Conservation (phyloP, 805 yeast species). For the Lipomyces japonicus region DNA sequence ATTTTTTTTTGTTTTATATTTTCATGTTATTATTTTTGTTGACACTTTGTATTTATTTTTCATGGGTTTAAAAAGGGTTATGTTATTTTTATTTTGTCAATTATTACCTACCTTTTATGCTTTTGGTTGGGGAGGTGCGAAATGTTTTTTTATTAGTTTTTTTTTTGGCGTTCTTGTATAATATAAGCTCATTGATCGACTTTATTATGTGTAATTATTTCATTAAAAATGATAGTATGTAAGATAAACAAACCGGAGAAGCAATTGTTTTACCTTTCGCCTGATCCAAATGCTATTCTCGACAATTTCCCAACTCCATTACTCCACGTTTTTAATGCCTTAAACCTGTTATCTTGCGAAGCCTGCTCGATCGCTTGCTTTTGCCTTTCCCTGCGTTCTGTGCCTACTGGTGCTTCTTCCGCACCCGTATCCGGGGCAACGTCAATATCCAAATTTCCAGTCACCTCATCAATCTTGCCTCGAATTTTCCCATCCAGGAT, state of each 20-base stretch:
- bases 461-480: constrained; percentile 34
- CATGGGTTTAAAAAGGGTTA: no score
- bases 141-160: no score
- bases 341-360: constrained; percentile 15
- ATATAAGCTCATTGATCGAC: background rate
- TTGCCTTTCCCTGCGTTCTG: constrained; percentile 22
- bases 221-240: background rate
- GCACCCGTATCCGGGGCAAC: constrained; percentile 26
- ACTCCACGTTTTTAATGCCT: constrained; percentile 23
- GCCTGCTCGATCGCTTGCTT: constrained; percentile 12
- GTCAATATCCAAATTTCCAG: constrained; percentile 22
- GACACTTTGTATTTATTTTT: no score
- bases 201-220: background rate
- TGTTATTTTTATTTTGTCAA: no score
- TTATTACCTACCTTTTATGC: no score
- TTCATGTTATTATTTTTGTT: no score
- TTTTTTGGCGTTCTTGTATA: no score
- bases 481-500: constrained; percentile 34
- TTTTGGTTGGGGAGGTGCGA: no score
- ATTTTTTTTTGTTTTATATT: no score
- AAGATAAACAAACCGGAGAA: no score
- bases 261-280: no score
- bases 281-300: constrained; percentile 18
- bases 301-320: constrained; percentile 14
- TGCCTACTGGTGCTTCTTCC: constrained; percentile 24